Evolutionary conservation across 208 protist species (phyloP).

Genomic region (Leishmania aethiopica): DNA sequence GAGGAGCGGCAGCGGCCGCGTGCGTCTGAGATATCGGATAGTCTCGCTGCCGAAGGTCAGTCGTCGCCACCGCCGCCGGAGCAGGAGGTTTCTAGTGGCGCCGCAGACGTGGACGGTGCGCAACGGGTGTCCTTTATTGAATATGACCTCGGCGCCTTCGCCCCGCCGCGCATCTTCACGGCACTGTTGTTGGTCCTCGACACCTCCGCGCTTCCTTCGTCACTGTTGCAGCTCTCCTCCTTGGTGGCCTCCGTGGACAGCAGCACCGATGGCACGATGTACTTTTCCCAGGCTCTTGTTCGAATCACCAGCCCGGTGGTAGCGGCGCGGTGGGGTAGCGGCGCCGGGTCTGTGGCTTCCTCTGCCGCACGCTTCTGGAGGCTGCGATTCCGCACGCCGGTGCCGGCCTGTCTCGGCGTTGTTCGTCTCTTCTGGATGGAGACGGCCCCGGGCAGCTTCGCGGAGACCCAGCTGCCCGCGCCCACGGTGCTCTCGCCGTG

Average conservation of each 20-base stretch:
- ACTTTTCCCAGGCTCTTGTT: slow-evolving; percentile 15
- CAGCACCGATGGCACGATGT: slow-evolving; percentile 55
- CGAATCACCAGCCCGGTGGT: slow-evolving; percentile 20
- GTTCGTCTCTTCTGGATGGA: slow-evolving; percentile 66
- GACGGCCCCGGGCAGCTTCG: slow-evolving; percentile 5
- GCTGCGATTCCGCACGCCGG: slow-evolving; percentile 42
- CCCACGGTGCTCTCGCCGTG: slow-evolving; percentile 11
- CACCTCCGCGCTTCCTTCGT: slow-evolving; percentile 37
- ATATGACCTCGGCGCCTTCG: slow-evolving; percentile 37
- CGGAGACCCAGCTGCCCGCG: slow-evolving; percentile 8
- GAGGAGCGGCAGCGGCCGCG: background rate
- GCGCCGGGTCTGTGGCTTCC: slow-evolving; percentile 1
- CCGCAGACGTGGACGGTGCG: background rate
- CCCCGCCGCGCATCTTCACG: slow-evolving; percentile 40
- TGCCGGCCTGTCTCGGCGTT: slow-evolving; percentile 54
- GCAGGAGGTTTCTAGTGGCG: background rate
- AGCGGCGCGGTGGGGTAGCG: slow-evolving; percentile 18
- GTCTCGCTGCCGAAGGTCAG: background rate
- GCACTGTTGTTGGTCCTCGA: slow-evolving; percentile 62
- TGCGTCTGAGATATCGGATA: background rate
- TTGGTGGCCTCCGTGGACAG: slow-evolving; percentile 53
- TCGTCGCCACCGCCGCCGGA: background rate
- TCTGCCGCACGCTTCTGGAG: slow-evolving; percentile 63
- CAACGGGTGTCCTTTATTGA: slow-evolving; percentile 19
- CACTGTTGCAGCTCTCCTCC: slow-evolving; percentile 48